These are phyloP conservation scores for Exophiala calicioides DNA, from an alignment of 2,329 filamentous ascomycete genomes.

Conservation along the genomic window DNA sequence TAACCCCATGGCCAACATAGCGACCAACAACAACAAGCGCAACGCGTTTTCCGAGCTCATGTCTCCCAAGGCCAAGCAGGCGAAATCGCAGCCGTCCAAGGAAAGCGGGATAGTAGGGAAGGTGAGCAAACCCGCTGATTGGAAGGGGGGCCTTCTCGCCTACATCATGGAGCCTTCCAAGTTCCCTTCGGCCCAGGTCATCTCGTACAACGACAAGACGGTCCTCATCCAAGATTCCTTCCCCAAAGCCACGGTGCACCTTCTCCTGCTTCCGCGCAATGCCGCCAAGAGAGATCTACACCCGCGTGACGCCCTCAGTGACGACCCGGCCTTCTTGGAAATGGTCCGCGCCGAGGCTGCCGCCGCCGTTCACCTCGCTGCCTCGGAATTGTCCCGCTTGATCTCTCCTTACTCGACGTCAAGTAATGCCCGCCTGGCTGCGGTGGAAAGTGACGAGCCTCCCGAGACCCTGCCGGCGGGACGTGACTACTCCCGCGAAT, in stretches of 20 bases:
- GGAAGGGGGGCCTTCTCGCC: constrained; percentile 51
- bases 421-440: constrained; percentile 62
- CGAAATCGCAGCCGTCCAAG: constrained; percentile 23
- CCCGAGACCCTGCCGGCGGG: constrained; percentile 60
- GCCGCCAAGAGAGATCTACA: constrained; percentile 62
- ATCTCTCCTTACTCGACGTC: constrained; percentile 54
- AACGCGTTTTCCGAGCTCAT: constrained; percentile 55
- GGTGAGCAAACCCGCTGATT: constrained; percentile 24
- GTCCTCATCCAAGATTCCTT: constrained; percentile 80
- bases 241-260: constrained; percentile 82
- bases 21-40: too few species aligned
- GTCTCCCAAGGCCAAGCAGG: constrained; percentile 50
- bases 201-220: constrained; percentile 63
- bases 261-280: constrained; percentile 82
- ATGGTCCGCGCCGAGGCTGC: constrained; percentile 62
- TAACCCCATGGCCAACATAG: too few species aligned
- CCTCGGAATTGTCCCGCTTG: constrained; percentile 28
- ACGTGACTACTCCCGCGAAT: constrained; percentile 74
- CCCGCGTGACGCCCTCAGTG: constrained; percentile 76
- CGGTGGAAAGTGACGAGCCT: constrained; percentile 59
- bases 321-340: constrained; percentile 67
- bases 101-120: constrained; percentile 15
- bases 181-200: constrained; percentile 64
- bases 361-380: constrained; percentile 65
- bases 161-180: constrained; percentile 67